Base-by-base conservation (phyloP, 805 yeast species). In the Candida boidinii region DNA sequence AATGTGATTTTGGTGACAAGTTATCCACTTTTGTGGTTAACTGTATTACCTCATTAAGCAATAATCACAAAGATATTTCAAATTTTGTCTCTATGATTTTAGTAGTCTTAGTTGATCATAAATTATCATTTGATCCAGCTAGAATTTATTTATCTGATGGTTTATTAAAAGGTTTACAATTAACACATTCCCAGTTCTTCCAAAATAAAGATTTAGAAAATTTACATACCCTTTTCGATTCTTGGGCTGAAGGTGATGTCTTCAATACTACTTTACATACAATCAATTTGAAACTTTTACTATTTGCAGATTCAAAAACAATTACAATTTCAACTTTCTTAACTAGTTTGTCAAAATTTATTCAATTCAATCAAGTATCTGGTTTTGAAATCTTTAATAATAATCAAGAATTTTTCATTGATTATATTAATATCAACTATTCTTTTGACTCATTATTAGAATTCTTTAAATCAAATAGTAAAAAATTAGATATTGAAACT, bases 111-210 rank as follows among this genome's bases (percentile, higher is more conserved):
- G 64, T 58, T 17, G 64, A 64, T 7, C 48, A 64, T 15, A 65
- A 68, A 28, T 65, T 69, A 7, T 56, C 76, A 0, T 85, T 73
- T 56, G 94, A 77, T 41, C 85, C 87, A 3, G 73, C 86, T 0
- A 71, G 82, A 51, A 65, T 80, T 2, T 81, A 73, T 39, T 49
- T 79, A 3, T 44, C 74, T 1, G 49, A 60, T 19, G 94, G 92
- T 5, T 40, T 84, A 10, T 45, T 69, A 8, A 43, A 57, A n/a
- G 87, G 83, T 1, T 53, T 80, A 17, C 35, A 44, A 30, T 37
- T 28, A 17, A 41, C 28, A 13, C 26, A 32, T n/a, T 19, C 23
- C 2, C n/a, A n/a, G n/a, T n/a, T n/a, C n/a, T n/a, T n/a, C n/a
- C n/a, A n/a, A n/a, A n/a, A n/a, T n/a, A n/a, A n/a, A n/a, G n/a